These are phyloP conservation scores for Penicillium longicatenatum DNA, from an alignment of 495 filamentous ascomycete species.

Conservation along the genomic window DNA sequence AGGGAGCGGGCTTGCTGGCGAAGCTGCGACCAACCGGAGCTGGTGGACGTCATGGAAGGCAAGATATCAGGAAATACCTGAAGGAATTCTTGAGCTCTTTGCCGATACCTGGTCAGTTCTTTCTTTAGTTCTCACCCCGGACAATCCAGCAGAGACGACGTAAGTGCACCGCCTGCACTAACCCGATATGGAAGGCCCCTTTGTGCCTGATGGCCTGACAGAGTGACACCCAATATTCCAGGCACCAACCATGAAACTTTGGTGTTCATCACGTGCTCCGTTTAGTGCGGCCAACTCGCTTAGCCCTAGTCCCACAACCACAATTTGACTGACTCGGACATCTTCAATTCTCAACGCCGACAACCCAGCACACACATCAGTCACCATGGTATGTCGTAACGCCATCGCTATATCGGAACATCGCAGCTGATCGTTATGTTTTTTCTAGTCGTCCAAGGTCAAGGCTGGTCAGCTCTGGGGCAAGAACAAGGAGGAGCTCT, in stretches of 20 bases:
- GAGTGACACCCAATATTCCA: slow-evolving; percentile 5
- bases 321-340: slow-evolving; percentile 45
- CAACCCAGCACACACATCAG: slow-evolving; percentile 49
- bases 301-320: slow-evolving; percentile 59
- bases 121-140: slow-evolving; percentile 11
- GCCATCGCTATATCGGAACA: slow-evolving; percentile 6
- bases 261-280: slow-evolving; percentile 37
- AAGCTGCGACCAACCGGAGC: slow-evolving; percentile 92
- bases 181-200: slow-evolving; percentile 11
- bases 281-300: slow-evolving; percentile 43
- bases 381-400: slow-evolving; percentile 50
- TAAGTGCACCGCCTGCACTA: slow-evolving; percentile 13
- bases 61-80: slow-evolving; percentile 1
- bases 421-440: slow-evolving; percentile 25
- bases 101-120: background rate
- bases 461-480: slow-evolving; percentile 94
- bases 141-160: slow-evolving; percentile 13
- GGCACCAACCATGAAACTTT: background rate
- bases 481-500: slow-evolving; percentile 98
- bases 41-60: slow-evolving; percentile 66
- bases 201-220: background rate
- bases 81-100: slow-evolving; percentile 4
- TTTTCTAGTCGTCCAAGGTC: slow-evolving; percentile 81
- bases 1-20: slow-evolving; percentile 88
- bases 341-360: slow-evolving; percentile 56